A percentile compares a stretch with the other conserved stretches of the same genome.
These are phyloP conservation scores for Collybia sp. DNA, from an alignment of 768 basidiomycete genomes.

Conservation along the genomic window DNA sequence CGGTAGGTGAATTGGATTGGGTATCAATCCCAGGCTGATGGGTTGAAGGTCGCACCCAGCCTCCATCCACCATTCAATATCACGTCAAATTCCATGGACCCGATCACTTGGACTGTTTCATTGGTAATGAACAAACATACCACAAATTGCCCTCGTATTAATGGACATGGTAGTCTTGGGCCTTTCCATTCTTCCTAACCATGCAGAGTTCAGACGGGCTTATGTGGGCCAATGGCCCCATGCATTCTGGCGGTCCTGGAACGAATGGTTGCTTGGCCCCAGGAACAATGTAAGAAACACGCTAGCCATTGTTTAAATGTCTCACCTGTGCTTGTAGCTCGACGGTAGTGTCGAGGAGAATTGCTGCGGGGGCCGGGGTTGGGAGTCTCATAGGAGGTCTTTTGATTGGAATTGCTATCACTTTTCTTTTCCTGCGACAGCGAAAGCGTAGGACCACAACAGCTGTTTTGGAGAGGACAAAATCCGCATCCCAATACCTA, in stretches of 20 bases:
- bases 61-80: constrained; percentile 49
- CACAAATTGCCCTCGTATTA: background rate
- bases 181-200: constrained; percentile 44
- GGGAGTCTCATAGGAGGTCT: no score
- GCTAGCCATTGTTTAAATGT: no score
- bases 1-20: constrained; percentile 22
- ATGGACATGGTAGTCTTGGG: constrained; percentile 27
- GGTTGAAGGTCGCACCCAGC: constrained; percentile 39
- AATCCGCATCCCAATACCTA: no score
- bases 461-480: no score
- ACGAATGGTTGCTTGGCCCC: constrained; percentile 33
- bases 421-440: no score
- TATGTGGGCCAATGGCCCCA: constrained; percentile 45
- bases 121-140: constrained; percentile 17
- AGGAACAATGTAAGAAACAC: no score
- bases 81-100: constrained; percentile 30
- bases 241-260: constrained; percentile 37
- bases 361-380: no score
- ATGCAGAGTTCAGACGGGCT: constrained; percentile 40
- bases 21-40: background rate
- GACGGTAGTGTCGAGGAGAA: no score
- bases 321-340: no score
- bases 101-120: constrained; percentile 36
- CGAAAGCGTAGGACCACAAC: no score
- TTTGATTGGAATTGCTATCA: no score